Evolutionary conservation across 129 eudicot species (phyloP).

Genomic region (Silybum marianum): DNA sequence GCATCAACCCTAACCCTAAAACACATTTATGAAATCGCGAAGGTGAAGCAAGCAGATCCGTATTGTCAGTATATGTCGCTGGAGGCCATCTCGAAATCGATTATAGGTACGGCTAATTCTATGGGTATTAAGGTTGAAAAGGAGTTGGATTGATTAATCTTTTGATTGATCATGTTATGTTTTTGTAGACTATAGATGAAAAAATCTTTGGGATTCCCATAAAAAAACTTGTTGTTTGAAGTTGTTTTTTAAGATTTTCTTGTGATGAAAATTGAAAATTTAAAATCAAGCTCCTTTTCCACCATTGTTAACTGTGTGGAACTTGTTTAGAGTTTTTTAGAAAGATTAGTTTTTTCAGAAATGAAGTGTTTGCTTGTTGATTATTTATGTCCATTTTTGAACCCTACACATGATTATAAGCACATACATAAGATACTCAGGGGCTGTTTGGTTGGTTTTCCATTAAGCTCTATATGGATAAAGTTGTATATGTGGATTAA

Average conservation of each 20-base stretch:
- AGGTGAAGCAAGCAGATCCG: conserved; percentile 78
- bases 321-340: background rate
- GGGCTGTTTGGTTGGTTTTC: no score
- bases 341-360: background rate
- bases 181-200: conserved; percentile 22
- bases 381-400: background rate
- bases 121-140: conserved; percentile 81
- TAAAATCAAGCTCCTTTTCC: background rate
- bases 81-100: conserved; percentile 67
- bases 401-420: background rate
- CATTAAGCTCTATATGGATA: no score
- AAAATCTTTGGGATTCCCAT: background rate
- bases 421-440: background rate
- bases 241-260: background rate
- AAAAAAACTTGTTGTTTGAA: conserved; percentile 12
- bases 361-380: background rate
- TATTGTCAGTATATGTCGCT: conserved; percentile 65
- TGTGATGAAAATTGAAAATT: background rate
- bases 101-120: conserved; percentile 79
- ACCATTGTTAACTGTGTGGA: background rate
- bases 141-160: conserved; percentile 55
- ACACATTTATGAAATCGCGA: conserved; percentile 83
- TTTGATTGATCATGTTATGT: conserved; percentile 6
- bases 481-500: no score
- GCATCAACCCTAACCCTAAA: conserved; percentile 67